phyloP scores from a whole-genome alignment of 2,329 filamentous ascomycete species.

The Pseudogymnoascus sp. region DNA sequence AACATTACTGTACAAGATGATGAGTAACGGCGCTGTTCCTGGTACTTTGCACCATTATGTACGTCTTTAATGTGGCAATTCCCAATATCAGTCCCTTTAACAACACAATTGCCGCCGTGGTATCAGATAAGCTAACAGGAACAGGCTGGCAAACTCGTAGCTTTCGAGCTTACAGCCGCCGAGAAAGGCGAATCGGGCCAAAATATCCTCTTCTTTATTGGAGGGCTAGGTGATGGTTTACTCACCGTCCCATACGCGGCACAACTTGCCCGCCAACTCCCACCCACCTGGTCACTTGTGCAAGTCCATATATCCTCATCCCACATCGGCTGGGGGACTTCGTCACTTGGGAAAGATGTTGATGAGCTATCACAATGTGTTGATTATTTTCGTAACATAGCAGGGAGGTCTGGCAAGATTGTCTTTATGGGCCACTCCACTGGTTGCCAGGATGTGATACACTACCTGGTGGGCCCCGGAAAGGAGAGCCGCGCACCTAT shows the following conservation, averaged over 20 bases:
- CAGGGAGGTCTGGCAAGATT: slow-evolving; percentile 43
- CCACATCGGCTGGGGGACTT: slow-evolving; percentile 35
- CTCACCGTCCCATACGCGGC: slow-evolving; percentile 43
- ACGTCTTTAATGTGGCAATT: slow-evolving; percentile 7
- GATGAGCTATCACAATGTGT: slow-evolving; percentile 43
- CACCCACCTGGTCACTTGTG: slow-evolving; percentile 38
- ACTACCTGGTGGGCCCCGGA: slow-evolving; percentile 46
- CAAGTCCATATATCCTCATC: slow-evolving; percentile 40
- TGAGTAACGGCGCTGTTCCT: slow-evolving; percentile 14
- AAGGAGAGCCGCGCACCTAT: slow-evolving; percentile 30
- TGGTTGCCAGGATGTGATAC: slow-evolving; percentile 61
- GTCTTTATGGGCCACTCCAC: slow-evolving; percentile 65
- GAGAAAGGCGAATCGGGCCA: slow-evolving; percentile 14
- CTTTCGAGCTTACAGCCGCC: slow-evolving; percentile 28
- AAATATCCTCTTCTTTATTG: slow-evolving; percentile 47
- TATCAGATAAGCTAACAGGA: background rate
- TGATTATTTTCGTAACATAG: slow-evolving; percentile 37
- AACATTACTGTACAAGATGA: slow-evolving; percentile 15
- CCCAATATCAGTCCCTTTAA: background rate
- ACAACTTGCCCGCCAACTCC: slow-evolving; percentile 29
- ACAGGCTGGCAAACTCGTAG: slow-evolving; percentile 26
- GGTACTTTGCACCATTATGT: slow-evolving; percentile 21
- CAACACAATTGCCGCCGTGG: background rate
- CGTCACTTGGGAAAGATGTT: slow-evolving; percentile 41
- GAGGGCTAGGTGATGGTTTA: slow-evolving; percentile 48